These are phyloP conservation scores for Lentithecium fluviatile DNA, from an alignment of 495 filamentous ascomycete genomes.

Conservation along the genomic window DNA sequence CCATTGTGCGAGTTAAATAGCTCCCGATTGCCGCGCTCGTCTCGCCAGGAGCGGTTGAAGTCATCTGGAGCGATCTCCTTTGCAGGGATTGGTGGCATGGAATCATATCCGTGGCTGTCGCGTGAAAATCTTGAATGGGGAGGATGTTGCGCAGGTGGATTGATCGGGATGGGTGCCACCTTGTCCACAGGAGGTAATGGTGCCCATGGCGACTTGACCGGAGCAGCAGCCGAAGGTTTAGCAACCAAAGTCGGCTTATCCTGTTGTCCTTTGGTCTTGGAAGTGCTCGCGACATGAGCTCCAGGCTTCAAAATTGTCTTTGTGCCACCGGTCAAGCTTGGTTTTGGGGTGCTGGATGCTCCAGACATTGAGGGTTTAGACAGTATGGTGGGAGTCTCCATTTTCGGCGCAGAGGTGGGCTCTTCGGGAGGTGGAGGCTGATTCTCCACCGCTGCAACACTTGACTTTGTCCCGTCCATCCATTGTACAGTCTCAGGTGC, in stretches of 20 bases:
- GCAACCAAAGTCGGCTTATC: slow-evolving; percentile 78
- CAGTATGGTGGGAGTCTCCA: slow-evolving; percentile 35
- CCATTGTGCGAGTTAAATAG: slow-evolving; percentile 94
- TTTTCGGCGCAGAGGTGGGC: slow-evolving; percentile 40
- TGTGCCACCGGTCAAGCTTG: slow-evolving; percentile 33
- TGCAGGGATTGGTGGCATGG: slow-evolving; percentile 50
- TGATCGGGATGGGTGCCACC: slow-evolving; percentile 63
- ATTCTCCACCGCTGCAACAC: slow-evolving; percentile 57
- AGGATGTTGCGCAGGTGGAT: slow-evolving; percentile 44
- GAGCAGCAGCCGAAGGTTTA: slow-evolving; percentile 71
- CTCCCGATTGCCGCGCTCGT: slow-evolving; percentile 66
- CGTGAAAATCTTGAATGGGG: slow-evolving; percentile 34
- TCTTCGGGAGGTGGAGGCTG: slow-evolving; percentile 40
- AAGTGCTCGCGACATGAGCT: slow-evolving; percentile 14
- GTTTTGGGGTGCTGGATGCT: slow-evolving; percentile 22
- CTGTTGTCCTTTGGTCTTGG: slow-evolving; percentile 53
- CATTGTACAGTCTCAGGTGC: slow-evolving; percentile 93
- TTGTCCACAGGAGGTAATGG: slow-evolving; percentile 79
- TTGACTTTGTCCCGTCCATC: slow-evolving; percentile 95
- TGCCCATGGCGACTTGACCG: slow-evolving; percentile 90
- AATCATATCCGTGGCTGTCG: slow-evolving; percentile 43
- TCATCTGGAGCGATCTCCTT: slow-evolving; percentile 94
- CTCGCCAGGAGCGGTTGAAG: slow-evolving; percentile 84
- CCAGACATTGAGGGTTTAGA: slow-evolving; percentile 10
- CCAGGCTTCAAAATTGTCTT: slow-evolving; percentile 48